Conservation (phyloP, 257 asterid species). For the Asclepias syriaca region DNA sequence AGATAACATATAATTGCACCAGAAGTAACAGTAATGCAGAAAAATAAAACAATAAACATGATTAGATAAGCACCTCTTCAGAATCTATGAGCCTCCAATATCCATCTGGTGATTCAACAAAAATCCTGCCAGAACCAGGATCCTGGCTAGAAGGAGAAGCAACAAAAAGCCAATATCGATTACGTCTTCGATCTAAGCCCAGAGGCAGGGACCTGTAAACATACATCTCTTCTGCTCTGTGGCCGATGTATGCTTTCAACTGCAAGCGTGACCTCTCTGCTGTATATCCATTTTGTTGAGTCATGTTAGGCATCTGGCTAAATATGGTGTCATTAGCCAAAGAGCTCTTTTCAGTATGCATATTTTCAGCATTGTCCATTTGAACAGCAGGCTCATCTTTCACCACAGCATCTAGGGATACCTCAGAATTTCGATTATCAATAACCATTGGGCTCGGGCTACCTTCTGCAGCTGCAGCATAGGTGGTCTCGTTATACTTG, state of each 20-base stretch:
- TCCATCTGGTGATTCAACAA: constrained; percentile 72
- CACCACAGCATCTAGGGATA: constrained; percentile 31
- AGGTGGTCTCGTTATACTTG: constrained; percentile 57
- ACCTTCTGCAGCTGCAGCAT: constrained; percentile 49
- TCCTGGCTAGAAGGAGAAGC: constrained; percentile 81
- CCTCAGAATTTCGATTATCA: constrained; percentile 44
- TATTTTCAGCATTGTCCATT: constrained; percentile 38
- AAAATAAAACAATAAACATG: neutral
- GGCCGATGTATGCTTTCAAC: constrained; percentile 86
- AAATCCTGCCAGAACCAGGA: constrained; percentile 94
- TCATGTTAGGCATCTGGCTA: constrained; percentile 39
- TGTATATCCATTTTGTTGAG: constrained; percentile 66
- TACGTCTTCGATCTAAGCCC: constrained; percentile 95
- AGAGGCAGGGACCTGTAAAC: constrained; percentile 91
- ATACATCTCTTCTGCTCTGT: constrained; percentile 82
- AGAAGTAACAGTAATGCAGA: neutral
- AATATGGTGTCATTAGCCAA: constrained; percentile 32
- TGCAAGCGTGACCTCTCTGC: constrained; percentile 91
- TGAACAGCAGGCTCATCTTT: constrained; percentile 54
- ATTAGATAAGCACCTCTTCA: constrained; percentile 50
- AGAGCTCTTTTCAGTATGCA: constrained; percentile 26
- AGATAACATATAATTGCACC: neutral
- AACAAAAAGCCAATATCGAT: constrained; percentile 90
- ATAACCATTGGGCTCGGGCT: constrained; percentile 55
- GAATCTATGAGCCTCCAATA: constrained; percentile 80